Evolutionary conservation across 1,139 yeast genomes (phyloP).

Genomic region (Eremothecium coryli): DNA sequence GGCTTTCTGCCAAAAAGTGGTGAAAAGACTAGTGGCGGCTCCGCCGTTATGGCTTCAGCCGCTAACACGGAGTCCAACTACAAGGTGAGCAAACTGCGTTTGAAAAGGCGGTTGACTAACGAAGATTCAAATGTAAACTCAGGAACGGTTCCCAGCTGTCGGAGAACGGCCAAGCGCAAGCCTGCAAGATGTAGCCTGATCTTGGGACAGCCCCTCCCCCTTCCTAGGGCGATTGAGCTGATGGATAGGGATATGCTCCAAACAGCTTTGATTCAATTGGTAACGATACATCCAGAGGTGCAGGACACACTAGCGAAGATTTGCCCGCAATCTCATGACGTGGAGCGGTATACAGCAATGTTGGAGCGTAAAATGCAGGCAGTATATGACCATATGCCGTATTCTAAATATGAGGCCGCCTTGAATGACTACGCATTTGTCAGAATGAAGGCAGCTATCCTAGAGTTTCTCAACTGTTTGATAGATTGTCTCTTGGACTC

Average conservation of each 20-base stretch:
- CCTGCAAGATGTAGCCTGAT: constrained; percentile 15
- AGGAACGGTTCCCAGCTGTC: neutral
- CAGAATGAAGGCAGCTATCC: constrained; percentile 63
- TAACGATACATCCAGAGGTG: constrained; percentile 23
- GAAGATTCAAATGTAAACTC: constrained; percentile 7
- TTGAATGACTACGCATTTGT: constrained; percentile 73
- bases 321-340: constrained; percentile 15
- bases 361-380: constrained; percentile 20
- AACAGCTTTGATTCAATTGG: constrained; percentile 19
- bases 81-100: constrained; percentile 9
- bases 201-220: constrained; percentile 27
- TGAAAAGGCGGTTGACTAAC: constrained; percentile 9
- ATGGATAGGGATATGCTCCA: constrained; percentile 25
- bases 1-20: constrained; percentile 16
- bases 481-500: constrained; percentile 73
- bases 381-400: constrained; percentile 24
- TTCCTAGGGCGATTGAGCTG: constrained; percentile 25
- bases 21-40: constrained; percentile 2
- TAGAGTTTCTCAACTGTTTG: constrained; percentile 68
- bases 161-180: constrained; percentile 11
- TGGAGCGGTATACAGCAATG: constrained; percentile 18
- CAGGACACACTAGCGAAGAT: constrained; percentile 17
- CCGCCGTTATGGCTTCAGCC: neutral
- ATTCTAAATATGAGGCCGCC: constrained; percentile 18
- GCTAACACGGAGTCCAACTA: constrained; percentile 1